These are phyloP conservation scores for Neopestalotiopsis sp. DNA, from an alignment of 2,329 filamentous ascomycete genomes.

Conservation along the genomic window DNA sequence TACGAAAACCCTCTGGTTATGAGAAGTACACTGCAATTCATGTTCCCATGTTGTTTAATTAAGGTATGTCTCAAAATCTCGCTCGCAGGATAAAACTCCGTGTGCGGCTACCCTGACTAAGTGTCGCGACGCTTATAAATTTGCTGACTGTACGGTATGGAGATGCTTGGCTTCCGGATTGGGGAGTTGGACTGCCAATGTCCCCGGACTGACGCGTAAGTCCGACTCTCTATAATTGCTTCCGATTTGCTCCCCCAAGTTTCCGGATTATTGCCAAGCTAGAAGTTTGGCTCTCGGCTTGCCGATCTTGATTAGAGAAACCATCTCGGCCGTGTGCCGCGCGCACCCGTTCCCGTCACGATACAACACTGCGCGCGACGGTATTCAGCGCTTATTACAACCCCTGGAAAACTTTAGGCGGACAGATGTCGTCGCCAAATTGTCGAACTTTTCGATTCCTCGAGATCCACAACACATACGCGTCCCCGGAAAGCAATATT, in stretches of 20 bases:
- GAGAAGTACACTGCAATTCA: too few species aligned
- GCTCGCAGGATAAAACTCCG: background rate
- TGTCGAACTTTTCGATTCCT: too few species aligned
- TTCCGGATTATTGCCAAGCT: background rate
- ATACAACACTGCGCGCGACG: background rate
- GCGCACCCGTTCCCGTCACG: background rate
- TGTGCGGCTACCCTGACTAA: background rate
- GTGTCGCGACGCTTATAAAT: background rate
- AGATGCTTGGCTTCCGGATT: conserved; percentile 8
- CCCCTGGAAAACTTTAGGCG: background rate
- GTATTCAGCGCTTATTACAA: background rate
- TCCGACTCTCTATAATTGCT: too few species aligned
- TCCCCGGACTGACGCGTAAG: conserved; percentile 10
- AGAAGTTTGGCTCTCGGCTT: background rate
- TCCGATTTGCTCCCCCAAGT: background rate
- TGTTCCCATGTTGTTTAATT: too few species aligned
- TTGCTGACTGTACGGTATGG: background rate
- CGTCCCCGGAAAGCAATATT: background rate
- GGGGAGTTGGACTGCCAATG: background rate
- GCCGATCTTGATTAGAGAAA: background rate
- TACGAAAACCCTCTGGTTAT: too few species aligned
- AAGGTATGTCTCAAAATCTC: too few species aligned
- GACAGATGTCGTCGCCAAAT: background rate
- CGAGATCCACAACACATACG: background rate
- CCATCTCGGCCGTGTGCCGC: background rate